Evolutionary conservation across 306 rosid species (phyloP).

Genomic region (Calophaca sinica): DNA sequence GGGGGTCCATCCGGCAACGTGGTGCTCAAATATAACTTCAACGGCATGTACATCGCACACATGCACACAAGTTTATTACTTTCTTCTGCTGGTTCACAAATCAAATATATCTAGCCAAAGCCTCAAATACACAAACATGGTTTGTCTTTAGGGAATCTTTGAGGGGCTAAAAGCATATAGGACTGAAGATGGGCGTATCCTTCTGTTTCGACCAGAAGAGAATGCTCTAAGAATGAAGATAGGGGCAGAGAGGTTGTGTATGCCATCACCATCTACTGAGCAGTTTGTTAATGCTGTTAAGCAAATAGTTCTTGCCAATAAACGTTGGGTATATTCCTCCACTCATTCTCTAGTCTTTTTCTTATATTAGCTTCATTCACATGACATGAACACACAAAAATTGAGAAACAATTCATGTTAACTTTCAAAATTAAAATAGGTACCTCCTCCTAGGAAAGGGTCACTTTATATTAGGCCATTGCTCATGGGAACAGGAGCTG

Average conservation of each 20-base stretch:
- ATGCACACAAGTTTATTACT: not conserved
- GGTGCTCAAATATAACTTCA: too few relatives aligned
- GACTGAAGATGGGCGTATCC: constrained; percentile 56
- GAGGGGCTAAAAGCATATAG: constrained; percentile 70
- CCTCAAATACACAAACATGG: not conserved
- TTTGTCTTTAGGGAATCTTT: constrained; percentile 56
- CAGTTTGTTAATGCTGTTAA: constrained; percentile 37
- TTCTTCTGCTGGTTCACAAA: not conserved
- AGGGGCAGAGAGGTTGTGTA: constrained; percentile 69
- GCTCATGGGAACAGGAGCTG: constrained; percentile 66
- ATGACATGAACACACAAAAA: not conserved
- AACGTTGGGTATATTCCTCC: constrained; percentile 56
- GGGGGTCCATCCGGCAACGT: too few relatives aligned
- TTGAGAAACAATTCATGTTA: not conserved
- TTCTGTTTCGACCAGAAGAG: constrained; percentile 61
- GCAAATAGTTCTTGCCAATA: constrained; percentile 60
- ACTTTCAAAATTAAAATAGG: constrained; percentile 42
- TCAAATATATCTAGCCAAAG: not conserved
- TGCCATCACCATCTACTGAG: constrained; percentile 60
- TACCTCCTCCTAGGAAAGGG: constrained; percentile 68
- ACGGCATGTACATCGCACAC: too few relatives aligned
- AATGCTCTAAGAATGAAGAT: constrained; percentile 62
- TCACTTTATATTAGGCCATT: constrained; percentile 64
- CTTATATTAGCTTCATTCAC: not conserved
- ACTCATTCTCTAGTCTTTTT: not conserved